Evolutionary conservation across 306 rosid species (phyloP), one percentile per base, ranked within the genome.

Genomic region (Crataegus laevigata): DNA sequence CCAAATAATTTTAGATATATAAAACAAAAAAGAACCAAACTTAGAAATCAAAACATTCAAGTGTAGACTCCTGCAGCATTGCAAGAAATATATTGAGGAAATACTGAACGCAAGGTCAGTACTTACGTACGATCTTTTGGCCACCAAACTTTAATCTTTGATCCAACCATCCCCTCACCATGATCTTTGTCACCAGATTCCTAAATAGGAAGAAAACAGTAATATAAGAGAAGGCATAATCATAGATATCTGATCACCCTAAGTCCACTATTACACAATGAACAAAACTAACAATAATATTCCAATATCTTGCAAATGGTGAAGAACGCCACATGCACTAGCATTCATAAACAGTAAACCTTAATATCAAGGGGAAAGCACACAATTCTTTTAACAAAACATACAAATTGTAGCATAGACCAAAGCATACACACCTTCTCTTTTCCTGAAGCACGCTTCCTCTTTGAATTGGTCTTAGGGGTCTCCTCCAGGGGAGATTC

Each of bases 81-180:
- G 50, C 57, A 70, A 70, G 36, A 11, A 40, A 58, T 75, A 57
- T 8, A 17, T 63, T 50, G 66, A 40, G 28, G 66, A 42, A 28
- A 36, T 69, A 76, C 22, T 65, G 40, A 68, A 75, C 72, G 65
- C 45, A 60, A 67, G 70, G 8, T 18, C 64, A 28, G 51, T 75
- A 85, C 94, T 90, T 92, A 96, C 99, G 1, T 50, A 2, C 66
- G 81, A 88, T 96, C 99, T 7, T 80, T 19, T 3, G 98, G 98
- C 99, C 99, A 94, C 89, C 88, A 94, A 67, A 94, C 99, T 85
- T 88, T 69, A 74, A 94, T 79, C 74, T 82, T 84, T 30, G 82
- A 75, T 81, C 93, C 96, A 78, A 94, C 87, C 71, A 91, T 62
- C 59, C 71, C 72, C 78, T 90, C 81, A 51, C 87, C 96, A 80